phyloP scores from a whole-genome alignment of 2,329 filamentous ascomycete species.

The Cladorrhinum sp. region DNA sequence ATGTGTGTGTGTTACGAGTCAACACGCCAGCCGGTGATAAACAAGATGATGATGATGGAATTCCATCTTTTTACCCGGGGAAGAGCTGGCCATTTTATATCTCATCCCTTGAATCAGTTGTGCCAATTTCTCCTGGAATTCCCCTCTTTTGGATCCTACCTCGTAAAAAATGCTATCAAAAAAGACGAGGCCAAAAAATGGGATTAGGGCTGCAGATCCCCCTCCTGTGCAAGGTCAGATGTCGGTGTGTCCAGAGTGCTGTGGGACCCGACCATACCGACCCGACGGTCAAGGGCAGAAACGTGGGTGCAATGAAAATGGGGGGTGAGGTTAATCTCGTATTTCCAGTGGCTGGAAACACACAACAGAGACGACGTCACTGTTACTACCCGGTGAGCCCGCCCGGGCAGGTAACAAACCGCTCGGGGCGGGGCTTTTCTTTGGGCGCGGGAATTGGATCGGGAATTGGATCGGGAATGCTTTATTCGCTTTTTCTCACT shows the following conservation, averaged over 20 bases:
- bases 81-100: background rate
- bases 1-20: too few relatives aligned
- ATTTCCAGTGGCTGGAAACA: too few relatives aligned
- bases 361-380: too few relatives aligned
- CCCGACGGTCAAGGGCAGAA: background rate
- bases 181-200: background rate
- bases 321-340: background rate
- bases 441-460: background rate
- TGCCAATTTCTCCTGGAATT: too few relatives aligned
- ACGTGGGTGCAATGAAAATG: background rate
- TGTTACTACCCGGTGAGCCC: background rate
- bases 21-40: too few relatives aligned
- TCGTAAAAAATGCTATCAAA: background rate
- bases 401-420: background rate
- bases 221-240: conserved; percentile 15
- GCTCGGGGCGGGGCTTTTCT: background rate
- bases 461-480: background rate
- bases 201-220: conserved; percentile 14
- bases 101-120: background rate
- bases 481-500: background rate
- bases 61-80: conserved; percentile 7
- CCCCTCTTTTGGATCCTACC: background rate
- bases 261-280: conserved; percentile 6
- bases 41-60: too few relatives aligned
- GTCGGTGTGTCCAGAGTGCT: conserved; percentile 11